These are phyloP conservation scores for Platanthera zijinensis DNA, from an alignment of 106 monocot genomes.

Conservation along the genomic window DNA sequence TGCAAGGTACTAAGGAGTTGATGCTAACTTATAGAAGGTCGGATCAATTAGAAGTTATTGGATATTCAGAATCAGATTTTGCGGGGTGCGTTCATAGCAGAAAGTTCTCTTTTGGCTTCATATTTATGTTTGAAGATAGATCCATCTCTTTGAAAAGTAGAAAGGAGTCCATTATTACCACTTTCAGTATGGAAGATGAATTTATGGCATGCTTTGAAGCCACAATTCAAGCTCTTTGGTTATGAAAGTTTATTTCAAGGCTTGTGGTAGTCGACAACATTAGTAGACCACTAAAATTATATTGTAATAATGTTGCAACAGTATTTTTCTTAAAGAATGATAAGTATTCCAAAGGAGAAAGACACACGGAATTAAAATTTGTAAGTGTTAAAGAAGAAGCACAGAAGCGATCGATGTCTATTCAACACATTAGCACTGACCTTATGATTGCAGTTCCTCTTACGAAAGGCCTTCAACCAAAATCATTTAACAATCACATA, in stretches of 20 bases:
- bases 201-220: constrained; percentile 13
- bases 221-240: not conserved
- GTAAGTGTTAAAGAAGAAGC: constrained; percentile 6
- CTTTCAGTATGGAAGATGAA: not conserved
- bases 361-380: constrained; percentile 12
- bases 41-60: no score
- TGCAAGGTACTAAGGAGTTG: no score
- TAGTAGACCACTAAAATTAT: constrained; percentile 8
- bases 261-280: not conserved
- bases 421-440: not conserved
- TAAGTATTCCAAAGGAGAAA: constrained; percentile 12
- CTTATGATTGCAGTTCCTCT: constrained; percentile 9
- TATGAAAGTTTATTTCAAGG: constrained; percentile 3
- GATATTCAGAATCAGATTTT: no score
- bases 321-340: constrained; percentile 7
- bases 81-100: no score
- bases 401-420: not conserved
- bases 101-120: no score
- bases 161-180: no score
- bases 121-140: no score
- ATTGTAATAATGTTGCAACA: constrained; percentile 6
- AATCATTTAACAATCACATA: constrained; percentile 10
- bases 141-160: no score
- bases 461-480: constrained; percentile 1
- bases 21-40: no score